These are phyloP conservation scores for Vanrija sp. DNA, from an alignment of 1,284 basidiomycete genomes.

Conservation along the genomic window DNA sequence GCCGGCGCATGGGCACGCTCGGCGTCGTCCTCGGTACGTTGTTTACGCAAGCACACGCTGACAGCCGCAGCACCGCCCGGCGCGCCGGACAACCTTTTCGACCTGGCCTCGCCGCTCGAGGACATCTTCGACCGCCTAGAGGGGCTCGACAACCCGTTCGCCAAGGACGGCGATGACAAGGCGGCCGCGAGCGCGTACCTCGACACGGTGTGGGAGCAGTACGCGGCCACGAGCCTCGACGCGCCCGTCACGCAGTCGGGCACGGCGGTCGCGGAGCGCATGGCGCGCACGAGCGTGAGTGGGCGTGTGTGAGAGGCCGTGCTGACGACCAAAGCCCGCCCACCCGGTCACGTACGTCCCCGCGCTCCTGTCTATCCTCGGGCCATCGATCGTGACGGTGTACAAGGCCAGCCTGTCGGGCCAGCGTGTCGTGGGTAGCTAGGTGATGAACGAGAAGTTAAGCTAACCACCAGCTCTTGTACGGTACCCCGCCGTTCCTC, in stretches of 20 bases:
- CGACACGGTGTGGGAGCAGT: constrained; percentile 17
- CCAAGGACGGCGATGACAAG: neutral
- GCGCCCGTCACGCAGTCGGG: constrained; percentile 3
- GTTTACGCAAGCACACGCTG: neutral
- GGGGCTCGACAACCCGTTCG: constrained; percentile 16
- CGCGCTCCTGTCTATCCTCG: constrained; percentile 31
- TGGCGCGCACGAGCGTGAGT: constrained; percentile 10
- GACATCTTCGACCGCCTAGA: constrained; percentile 33
- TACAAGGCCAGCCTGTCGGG: constrained; percentile 41
- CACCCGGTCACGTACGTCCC: constrained; percentile 39
- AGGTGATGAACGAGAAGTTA: too few relatives aligned
- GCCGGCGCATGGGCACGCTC: constrained; percentile 41
- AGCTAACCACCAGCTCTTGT: constrained; percentile 31
- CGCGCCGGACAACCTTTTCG: constrained; percentile 21
- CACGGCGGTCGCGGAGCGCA: constrained; percentile 4
- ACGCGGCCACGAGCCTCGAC: constrained; percentile 1
- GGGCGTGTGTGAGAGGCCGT: neutral
- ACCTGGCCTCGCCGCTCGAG: constrained; percentile 21
- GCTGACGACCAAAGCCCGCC: constrained; percentile 14
- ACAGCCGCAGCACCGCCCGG: constrained; percentile 12
- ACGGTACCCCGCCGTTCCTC: constrained; percentile 38
- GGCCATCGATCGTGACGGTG: constrained; percentile 34
- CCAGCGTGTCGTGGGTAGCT: constrained; percentile 33
- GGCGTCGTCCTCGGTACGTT: constrained; percentile 37
- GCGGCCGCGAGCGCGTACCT: constrained; percentile 8